These are phyloP conservation scores for Coniochaeta sp. DNA, from an alignment of 2,329 filamentous ascomycete genomes.

Conservation along the genomic window DNA sequence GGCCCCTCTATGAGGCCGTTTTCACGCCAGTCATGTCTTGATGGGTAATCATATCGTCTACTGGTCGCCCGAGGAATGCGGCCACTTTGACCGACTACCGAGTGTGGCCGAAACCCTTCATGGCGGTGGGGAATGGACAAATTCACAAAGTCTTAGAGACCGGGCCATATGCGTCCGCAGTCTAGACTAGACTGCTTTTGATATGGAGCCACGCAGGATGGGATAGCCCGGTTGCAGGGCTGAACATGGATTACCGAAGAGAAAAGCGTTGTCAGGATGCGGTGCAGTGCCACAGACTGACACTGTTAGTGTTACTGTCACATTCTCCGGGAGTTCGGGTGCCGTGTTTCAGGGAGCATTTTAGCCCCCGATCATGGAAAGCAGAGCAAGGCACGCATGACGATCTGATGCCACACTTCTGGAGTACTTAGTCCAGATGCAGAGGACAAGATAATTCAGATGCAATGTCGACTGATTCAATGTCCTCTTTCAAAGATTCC, in stretches of 20 bases:
- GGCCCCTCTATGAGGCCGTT: not conserved
- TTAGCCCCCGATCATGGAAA: not conserved
- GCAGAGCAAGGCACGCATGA: not conserved
- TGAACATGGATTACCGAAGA: not conserved
- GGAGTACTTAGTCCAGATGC: not conserved
- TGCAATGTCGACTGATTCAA: not conserved
- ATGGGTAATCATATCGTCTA: no score
- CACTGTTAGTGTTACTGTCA: not conserved
- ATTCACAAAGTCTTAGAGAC: no score
- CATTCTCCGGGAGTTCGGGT: not conserved
- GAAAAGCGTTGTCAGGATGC: not conserved
- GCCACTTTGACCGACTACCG: no score
- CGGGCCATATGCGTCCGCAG: not conserved
- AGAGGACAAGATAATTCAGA: not conserved
- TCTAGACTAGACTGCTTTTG: not conserved
- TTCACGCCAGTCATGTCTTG: not conserved
- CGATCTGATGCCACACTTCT: not conserved
- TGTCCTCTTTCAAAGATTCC: not conserved
- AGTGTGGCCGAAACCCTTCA: no score
- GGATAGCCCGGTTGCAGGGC: not conserved
- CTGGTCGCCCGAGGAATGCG: no score
- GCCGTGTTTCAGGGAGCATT: not conserved
- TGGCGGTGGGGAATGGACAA: not conserved
- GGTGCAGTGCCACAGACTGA: not conserved
- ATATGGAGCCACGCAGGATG: not conserved